phyloP scores from a whole-genome alignment of 1,284 basidiomycete species.

The Cutaneotrichosporon dermatis region DNA sequence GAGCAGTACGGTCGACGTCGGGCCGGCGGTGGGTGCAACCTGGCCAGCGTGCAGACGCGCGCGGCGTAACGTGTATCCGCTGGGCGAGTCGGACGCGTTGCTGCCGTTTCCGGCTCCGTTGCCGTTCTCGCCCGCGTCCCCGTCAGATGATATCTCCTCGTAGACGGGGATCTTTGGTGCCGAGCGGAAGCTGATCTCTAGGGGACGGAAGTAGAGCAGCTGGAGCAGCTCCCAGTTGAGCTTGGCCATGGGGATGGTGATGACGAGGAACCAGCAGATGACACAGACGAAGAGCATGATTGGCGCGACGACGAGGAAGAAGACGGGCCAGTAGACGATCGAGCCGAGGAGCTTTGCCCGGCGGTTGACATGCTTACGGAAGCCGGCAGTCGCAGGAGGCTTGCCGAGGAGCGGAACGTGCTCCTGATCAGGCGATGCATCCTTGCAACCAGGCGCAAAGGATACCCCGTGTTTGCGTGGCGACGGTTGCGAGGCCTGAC shows the following conservation, averaged over 20 bases:
- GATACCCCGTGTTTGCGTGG: slow-evolving; percentile 29
- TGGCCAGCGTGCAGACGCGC: slow-evolving; percentile 64
- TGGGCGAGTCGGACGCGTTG: slow-evolving; percentile 19
- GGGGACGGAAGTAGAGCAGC: slow-evolving; percentile 74
- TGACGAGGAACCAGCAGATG: slow-evolving; percentile 86
- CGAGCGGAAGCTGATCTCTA: slow-evolving; percentile 80
- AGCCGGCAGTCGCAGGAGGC: slow-evolving; percentile 9
- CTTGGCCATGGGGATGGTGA: slow-evolving; percentile 97
- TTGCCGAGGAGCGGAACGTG: slow-evolving; percentile 30
- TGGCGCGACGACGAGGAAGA: slow-evolving; percentile 76
- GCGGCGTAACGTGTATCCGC: slow-evolving; percentile 24
- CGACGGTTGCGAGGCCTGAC: not conserved
- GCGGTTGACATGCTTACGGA: slow-evolving; percentile 35
- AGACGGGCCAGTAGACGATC: slow-evolving; percentile 71
- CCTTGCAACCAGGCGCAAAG: slow-evolving; percentile 32
- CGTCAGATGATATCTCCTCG: slow-evolving; percentile 12
- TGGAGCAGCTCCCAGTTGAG: slow-evolving; percentile 89
- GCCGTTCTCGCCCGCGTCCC: slow-evolving; percentile 1
- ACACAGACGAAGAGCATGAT: slow-evolving; percentile 79
- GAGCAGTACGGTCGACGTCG: slow-evolving; percentile 77
- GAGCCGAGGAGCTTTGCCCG: slow-evolving; percentile 51
- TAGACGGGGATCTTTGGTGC: slow-evolving; percentile 43
- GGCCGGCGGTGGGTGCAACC: slow-evolving; percentile 65
- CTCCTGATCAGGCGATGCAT: slow-evolving; percentile 18
- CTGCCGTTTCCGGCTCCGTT: slow-evolving; percentile 8